phyloP scores from a whole-genome alignment of 371 early-diverging fungal species.

The Fennellomyces sp. region DNA sequence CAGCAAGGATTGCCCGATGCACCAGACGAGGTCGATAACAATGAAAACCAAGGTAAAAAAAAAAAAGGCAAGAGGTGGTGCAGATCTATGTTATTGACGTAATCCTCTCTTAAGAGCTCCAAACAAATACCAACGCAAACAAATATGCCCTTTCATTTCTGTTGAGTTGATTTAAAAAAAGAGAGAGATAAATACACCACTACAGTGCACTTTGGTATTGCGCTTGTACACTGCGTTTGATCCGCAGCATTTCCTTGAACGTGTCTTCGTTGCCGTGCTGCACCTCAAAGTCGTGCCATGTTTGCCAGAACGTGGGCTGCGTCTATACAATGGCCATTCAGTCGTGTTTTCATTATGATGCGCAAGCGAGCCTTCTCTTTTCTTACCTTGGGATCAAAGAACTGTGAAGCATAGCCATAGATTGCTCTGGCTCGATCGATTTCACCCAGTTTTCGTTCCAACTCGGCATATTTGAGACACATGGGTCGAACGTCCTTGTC shows the following conservation, averaged over 20 bases:
- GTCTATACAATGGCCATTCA: no score
- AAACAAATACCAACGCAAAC: constrained; percentile 1
- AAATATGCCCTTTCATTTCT: constrained; percentile 13
- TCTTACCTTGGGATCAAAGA: constrained; percentile 84
- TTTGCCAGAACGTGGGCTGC: constrained; percentile 81
- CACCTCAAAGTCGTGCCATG: constrained; percentile 97
- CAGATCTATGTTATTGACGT: neutral
- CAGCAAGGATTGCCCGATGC: neutral
- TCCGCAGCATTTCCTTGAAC: constrained; percentile 96
- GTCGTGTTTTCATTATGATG: neutral
- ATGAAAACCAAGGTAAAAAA: neutral
- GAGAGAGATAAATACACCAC: neutral
- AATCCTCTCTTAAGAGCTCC: neutral
- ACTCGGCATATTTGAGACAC: constrained; percentile 81
- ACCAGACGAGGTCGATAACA: neutral
- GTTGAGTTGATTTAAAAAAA: constrained; percentile 8
- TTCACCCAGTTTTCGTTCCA: constrained; percentile 93
- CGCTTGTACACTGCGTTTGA: constrained; percentile 79
- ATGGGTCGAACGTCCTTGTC: constrained; percentile 83
- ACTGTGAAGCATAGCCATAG: constrained; percentile 86
- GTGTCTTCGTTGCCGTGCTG: constrained; percentile 97
- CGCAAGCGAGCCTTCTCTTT: neutral
- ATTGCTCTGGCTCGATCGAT: constrained; percentile 95
- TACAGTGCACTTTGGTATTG: constrained; percentile 39
- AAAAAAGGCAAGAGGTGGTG: neutral